Evolutionary conservation across 2,329 filamentous ascomycete species (phyloP).

Genomic region (Thelonectria rubi): DNA sequence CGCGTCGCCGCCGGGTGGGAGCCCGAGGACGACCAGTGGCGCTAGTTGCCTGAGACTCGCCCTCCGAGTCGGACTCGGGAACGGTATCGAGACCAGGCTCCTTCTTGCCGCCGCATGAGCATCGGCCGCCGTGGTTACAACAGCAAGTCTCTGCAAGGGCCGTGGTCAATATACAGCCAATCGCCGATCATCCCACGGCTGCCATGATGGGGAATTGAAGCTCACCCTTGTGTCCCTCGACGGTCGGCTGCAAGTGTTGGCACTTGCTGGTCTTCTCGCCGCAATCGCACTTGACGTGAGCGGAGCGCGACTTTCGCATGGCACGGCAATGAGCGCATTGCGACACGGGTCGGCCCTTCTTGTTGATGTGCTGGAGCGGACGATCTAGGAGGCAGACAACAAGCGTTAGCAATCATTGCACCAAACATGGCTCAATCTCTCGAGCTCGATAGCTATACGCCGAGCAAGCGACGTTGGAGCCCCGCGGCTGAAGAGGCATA

Average conservation of each 20-base stretch:
- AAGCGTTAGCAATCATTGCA: slow-evolving; percentile 37
- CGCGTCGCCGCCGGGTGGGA: slow-evolving; percentile 61
- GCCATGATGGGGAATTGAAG: slow-evolving; percentile 27
- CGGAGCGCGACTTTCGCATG: slow-evolving; percentile 93
- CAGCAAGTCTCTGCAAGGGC: slow-evolving; percentile 67
- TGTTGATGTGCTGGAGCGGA: slow-evolving; percentile 92
- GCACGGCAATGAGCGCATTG: slow-evolving; percentile 97
- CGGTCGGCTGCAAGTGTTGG: slow-evolving; percentile 64
- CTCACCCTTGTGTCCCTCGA: slow-evolving; percentile 69
- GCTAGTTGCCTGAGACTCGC: slow-evolving; percentile 47
- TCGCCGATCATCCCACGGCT: slow-evolving; percentile 19
- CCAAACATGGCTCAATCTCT: not conserved
- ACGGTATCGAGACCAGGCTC: slow-evolving; percentile 69
- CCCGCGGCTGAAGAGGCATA: slow-evolving; percentile 14
- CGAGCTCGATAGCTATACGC: not conserved
- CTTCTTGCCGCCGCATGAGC: slow-evolving; percentile 72
- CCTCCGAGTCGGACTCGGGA: slow-evolving; percentile 69
- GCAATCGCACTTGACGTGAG: slow-evolving; percentile 96
- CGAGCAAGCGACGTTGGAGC: not conserved
- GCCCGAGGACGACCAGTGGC: slow-evolving; percentile 51
- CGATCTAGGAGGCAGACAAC: slow-evolving; percentile 70
- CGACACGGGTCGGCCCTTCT: slow-evolving; percentile 95
- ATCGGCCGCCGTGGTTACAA: slow-evolving; percentile 74
- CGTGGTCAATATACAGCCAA: slow-evolving; percentile 30
- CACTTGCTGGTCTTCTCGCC: slow-evolving; percentile 87